phyloP scores from a whole-genome alignment of 1,284 basidiomycete species.

The Golubevia pallescens region DNA sequence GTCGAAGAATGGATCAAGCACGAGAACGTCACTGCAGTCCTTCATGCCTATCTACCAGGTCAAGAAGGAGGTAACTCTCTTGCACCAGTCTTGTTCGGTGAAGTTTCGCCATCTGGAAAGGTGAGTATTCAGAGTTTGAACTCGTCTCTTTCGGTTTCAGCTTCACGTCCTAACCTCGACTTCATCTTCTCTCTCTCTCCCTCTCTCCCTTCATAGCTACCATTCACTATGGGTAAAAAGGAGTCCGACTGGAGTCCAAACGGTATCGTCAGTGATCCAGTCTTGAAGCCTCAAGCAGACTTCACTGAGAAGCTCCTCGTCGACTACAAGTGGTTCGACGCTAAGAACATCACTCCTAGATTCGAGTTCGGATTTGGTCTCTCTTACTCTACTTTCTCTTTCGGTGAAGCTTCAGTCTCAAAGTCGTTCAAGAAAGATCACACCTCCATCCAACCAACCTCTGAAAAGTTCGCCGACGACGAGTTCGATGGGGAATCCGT shows the following conservation, averaged over 20 bases:
- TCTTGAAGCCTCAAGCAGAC: slow-evolving; percentile 68
- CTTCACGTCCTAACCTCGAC: not conserved
- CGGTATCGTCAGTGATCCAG: slow-evolving; percentile 58
- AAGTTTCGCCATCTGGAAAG: slow-evolving; percentile 67
- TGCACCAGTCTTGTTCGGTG: slow-evolving; percentile 75
- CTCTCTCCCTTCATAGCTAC: slow-evolving; percentile 41
- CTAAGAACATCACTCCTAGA: slow-evolving; percentile 71
- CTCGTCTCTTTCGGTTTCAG: slow-evolving; percentile 60
- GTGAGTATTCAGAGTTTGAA: slow-evolving; percentile 60
- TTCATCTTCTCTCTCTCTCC: not conserved
- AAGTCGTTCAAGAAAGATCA: slow-evolving; percentile 41
- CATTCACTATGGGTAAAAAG: slow-evolving; percentile 71
- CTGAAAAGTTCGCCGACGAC: slow-evolving; percentile 62
- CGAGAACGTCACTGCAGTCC: slow-evolving; percentile 55
- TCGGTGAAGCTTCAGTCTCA: slow-evolving; percentile 48
- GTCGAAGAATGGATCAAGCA: slow-evolving; percentile 28
- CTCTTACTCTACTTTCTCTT: slow-evolving; percentile 78
- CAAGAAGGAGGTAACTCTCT: slow-evolving; percentile 79
- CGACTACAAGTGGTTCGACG: slow-evolving; percentile 80
- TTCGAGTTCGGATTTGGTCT: slow-evolving; percentile 83
- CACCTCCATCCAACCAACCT: slow-evolving; percentile 65
- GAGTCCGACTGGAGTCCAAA: slow-evolving; percentile 69
- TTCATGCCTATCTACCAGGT: slow-evolving; percentile 75
- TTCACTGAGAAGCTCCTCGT: slow-evolving; percentile 76
- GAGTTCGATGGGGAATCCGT: slow-evolving; percentile 21